phyloP scores from a whole-genome alignment of 805 yeast species.

The Ogataea neopini region DNA sequence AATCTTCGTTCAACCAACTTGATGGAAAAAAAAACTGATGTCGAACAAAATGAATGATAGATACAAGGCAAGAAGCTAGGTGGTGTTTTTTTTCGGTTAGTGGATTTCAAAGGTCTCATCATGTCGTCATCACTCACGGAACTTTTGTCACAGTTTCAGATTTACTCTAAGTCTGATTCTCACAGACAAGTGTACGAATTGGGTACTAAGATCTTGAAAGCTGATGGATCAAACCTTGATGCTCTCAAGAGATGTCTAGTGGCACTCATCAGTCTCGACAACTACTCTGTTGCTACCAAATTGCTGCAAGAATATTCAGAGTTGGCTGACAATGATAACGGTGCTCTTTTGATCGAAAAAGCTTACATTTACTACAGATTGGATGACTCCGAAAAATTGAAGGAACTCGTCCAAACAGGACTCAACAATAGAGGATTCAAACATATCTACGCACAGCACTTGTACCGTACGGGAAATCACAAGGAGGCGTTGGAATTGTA shows the following conservation, averaged over 20 bases:
- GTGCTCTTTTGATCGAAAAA: slow-evolving; percentile 47
- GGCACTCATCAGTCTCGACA: slow-evolving; percentile 61
- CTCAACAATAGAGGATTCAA: slow-evolving; percentile 39
- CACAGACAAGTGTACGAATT: slow-evolving; percentile 36
- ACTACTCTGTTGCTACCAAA: slow-evolving; percentile 49
- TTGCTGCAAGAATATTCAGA: slow-evolving; percentile 36
- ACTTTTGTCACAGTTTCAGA: slow-evolving; percentile 37
- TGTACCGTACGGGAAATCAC: slow-evolving; percentile 49
- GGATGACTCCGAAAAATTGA: slow-evolving; percentile 32
- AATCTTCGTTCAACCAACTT: neutral
- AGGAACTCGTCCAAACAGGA: slow-evolving; percentile 21
- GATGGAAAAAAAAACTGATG: neutral
- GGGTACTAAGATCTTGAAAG: slow-evolving; percentile 31
- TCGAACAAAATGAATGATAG: slow-evolving; percentile 2
- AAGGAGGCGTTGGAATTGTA: slow-evolving; percentile 49
- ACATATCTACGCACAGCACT: slow-evolving; percentile 55
- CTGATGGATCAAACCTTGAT: slow-evolving; percentile 29
- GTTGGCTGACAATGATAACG: slow-evolving; percentile 21
- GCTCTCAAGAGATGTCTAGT: slow-evolving; percentile 48
- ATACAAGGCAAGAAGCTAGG: neutral
- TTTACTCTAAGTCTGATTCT: slow-evolving; percentile 38
- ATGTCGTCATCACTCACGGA: slow-evolving; percentile 28
- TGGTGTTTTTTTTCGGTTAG: too few relatives aligned
- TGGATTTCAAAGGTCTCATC: too few relatives aligned
- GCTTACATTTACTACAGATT: slow-evolving; percentile 63